Percentiles rank a stretch among this genome's conserved stretches.
Conservation (phyloP, 2,329 filamentous ascomycete species). For the Leptographium radiaticola region DNA sequence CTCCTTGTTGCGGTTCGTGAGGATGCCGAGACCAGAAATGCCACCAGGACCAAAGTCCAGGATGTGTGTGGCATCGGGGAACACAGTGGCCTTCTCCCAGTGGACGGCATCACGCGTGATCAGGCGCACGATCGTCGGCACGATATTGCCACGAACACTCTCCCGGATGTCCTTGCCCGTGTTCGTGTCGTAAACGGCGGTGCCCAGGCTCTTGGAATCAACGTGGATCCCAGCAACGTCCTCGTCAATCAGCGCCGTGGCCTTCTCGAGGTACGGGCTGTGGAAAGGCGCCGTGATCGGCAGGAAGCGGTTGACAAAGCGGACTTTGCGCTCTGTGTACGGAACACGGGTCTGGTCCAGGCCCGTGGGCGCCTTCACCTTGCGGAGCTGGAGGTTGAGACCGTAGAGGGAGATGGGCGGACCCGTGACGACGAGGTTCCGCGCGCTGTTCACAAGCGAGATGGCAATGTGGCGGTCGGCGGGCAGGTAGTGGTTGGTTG, state of each 20-base stretch:
- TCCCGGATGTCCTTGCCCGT: conserved; percentile 73
- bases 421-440: conserved; percentile 93
- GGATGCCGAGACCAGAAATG: conserved; percentile 85
- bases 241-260: conserved; percentile 69
- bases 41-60: conserved; percentile 95
- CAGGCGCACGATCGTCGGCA: conserved; percentile 76
- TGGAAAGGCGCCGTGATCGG: conserved; percentile 98
- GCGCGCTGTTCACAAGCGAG: conserved; percentile 90
- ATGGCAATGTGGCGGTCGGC: conserved; percentile 87
- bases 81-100: conserved; percentile 91
- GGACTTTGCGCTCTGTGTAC: conserved; percentile 88
- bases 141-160: conserved; percentile 60
- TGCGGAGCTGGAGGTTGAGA: conserved; percentile 86
- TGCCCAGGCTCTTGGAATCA: conserved; percentile 57
- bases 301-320: conserved; percentile 92
- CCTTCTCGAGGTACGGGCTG: conserved; percentile 80
- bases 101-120: conserved; percentile 91
- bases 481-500: conserved; percentile 91
- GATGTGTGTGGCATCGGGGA: conserved; percentile 83
- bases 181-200: conserved; percentile 83
- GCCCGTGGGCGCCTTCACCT: conserved; percentile 95
- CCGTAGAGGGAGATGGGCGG: conserved; percentile 93
- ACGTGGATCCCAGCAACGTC: conserved; percentile 78
- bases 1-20: conserved; percentile 98
- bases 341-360: conserved; percentile 91